These are phyloP conservation scores for Lentinula aciculospora DNA, from an alignment of 768 basidiomycete genomes.

Conservation along the genomic window DNA sequence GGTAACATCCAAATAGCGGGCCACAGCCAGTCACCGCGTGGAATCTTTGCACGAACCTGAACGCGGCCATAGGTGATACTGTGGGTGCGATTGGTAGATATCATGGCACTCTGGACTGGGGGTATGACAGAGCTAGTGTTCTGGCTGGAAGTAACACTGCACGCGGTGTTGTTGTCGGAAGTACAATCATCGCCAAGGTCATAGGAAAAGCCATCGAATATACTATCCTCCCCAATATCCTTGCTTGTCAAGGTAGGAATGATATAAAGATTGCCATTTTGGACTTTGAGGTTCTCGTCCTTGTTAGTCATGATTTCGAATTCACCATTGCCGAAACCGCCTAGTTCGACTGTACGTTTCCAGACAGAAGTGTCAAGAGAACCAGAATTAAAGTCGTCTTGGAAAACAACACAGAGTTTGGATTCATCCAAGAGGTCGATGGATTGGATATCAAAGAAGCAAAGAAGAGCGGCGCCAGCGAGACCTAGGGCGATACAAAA, in stretches of 20 bases:
- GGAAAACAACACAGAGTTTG: slow-evolving; percentile 55
- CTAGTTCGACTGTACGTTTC: slow-evolving; percentile 63
- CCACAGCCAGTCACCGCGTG: slow-evolving; percentile 47
- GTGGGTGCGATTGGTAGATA: slow-evolving; percentile 62
- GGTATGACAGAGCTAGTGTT: slow-evolving; percentile 50
- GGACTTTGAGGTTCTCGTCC: slow-evolving; percentile 58
- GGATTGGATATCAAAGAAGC: slow-evolving; percentile 45
- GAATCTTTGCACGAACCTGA: slow-evolving; percentile 51
- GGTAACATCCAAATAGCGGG: slow-evolving; percentile 70
- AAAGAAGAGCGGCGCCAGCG: slow-evolving; percentile 42
- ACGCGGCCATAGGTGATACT: slow-evolving; percentile 26
- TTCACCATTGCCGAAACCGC: slow-evolving; percentile 74
- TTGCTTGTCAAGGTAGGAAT: slow-evolving; percentile 76
- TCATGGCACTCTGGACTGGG: slow-evolving; percentile 71
- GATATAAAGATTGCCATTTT: slow-evolving; percentile 69
- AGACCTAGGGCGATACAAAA: slow-evolving; percentile 49
- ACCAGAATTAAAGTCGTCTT: slow-evolving; percentile 58
- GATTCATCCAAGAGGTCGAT: slow-evolving; percentile 31
- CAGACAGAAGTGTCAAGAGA: slow-evolving; percentile 44
- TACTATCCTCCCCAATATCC: slow-evolving; percentile 27
- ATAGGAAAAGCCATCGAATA: slow-evolving; percentile 56
- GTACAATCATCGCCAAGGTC: slow-evolving; percentile 64
- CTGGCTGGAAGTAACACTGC: slow-evolving; percentile 29
- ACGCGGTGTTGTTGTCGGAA: slow-evolving; percentile 3
- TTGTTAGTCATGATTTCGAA: slow-evolving; percentile 75